Percentiles rank a stretch among this genome's conserved stretches.
phyloP scores from a whole-genome alignment of 345 rosid species.

The Aethionema arabicum region DNA sequence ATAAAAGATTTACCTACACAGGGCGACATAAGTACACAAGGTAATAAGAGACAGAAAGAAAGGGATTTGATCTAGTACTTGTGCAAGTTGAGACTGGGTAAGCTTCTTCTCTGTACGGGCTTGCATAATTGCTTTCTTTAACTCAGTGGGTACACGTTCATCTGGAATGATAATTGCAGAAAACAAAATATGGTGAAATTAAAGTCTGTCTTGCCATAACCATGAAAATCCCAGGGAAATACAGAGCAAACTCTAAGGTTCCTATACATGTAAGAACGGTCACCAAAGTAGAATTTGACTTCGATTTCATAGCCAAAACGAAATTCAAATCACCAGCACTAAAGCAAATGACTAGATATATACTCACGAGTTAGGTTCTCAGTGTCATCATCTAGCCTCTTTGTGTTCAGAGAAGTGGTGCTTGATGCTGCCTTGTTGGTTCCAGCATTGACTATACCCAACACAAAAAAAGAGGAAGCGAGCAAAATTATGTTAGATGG shows the following conservation, averaged over 20 bases:
- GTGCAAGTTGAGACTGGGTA: conserved; percentile 93
- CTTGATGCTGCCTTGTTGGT: conserved; percentile 92
- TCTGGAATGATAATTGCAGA: conserved; percentile 43
- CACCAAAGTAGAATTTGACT: not conserved
- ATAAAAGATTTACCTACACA: not conserved
- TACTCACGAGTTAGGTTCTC: conserved; percentile 92
- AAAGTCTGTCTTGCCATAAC: not conserved
- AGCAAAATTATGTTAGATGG: conserved; percentile 6
- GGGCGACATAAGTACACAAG: not conserved
- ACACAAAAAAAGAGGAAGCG: not conserved
- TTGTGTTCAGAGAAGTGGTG: conserved; percentile 85
- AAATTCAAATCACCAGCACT: conserved; percentile 3
- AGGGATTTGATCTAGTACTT: conserved; percentile 40
- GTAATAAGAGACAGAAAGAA: conserved; percentile 1
- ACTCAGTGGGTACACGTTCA: conserved; percentile 86
- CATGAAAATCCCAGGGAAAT: not conserved
- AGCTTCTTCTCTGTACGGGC: conserved; percentile 91
- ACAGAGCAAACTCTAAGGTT: not conserved
- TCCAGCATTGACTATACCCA: conserved; percentile 72
- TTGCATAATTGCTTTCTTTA: conserved; percentile 89
- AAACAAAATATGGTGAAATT: not conserved
- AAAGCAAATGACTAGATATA: conserved; percentile 4
- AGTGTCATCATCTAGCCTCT: conserved; percentile 90
- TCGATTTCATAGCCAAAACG: not conserved
- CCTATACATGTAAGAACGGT: not conserved